Percentiles rank a stretch among this genome's conserved stretches.
Evolutionary conservation across 2,329 filamentous ascomycete species (phyloP).

Genomic region (Escovopsis sp.): DNA sequence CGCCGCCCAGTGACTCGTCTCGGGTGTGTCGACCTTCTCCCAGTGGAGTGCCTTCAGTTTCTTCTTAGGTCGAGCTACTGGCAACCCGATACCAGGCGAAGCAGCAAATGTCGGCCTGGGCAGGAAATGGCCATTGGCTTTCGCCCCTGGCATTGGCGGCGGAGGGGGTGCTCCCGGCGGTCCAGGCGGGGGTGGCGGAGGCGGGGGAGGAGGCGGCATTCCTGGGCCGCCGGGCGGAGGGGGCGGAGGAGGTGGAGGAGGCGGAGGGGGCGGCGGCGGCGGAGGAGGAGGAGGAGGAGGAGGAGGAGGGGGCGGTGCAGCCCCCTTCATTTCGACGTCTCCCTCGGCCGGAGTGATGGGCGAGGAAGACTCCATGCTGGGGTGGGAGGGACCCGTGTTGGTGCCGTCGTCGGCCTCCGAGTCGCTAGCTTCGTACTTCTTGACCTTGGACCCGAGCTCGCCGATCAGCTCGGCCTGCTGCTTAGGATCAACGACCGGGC

Average conservation of each 20-base stretch:
- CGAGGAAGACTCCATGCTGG: conserved; percentile 56
- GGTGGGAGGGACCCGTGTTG: conserved; percentile 61
- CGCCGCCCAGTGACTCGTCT: conserved; percentile 83
- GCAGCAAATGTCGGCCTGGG: conserved; percentile 41
- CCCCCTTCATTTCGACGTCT: conserved; percentile 40
- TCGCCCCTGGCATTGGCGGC: conserved; percentile 50
- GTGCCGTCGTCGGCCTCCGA: conserved; percentile 51
- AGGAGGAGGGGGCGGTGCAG: conserved; percentile 23
- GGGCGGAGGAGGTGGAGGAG: conserved; percentile 12
- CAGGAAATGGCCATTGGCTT: conserved; percentile 58
- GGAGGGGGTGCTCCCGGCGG: conserved; percentile 36
- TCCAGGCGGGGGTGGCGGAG: conserved; percentile 28
- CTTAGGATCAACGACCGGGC: conserved; percentile 50
- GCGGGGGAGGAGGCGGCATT: conserved; percentile 30
- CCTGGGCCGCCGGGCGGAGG: conserved; percentile 24
- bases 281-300: conserved; percentile 20
- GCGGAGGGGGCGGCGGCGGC: conserved; percentile 25
- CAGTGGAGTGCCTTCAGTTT: conserved; percentile 98
- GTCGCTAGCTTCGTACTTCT: conserved; percentile 57
- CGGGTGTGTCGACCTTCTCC: conserved; percentile 91
- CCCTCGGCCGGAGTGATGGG: conserved; percentile 50
- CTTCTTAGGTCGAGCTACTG: conserved; percentile 86
- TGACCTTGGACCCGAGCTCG: conserved; percentile 64
- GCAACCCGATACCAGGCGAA: conserved; percentile 47
- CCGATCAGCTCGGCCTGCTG: conserved; percentile 49